Base-by-base conservation (phyloP, 768 basidiomycete species). In the Tylopilus rubrobrunneus region DNA sequence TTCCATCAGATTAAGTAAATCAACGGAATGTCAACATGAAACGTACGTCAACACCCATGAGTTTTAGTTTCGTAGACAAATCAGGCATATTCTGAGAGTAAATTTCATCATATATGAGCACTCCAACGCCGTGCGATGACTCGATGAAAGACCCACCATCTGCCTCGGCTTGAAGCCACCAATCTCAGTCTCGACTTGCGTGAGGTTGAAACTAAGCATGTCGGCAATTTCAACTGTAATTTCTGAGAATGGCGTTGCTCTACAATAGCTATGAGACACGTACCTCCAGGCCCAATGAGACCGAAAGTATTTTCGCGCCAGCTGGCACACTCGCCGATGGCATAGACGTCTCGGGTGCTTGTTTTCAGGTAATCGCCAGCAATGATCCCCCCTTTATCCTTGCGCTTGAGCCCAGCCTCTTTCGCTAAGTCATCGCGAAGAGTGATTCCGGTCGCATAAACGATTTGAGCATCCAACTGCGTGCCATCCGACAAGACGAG, bases 321-420 rank as follows among this genome's bases (percentile, higher is more conserved):
- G 45, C 74, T 76, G 1, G 86, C 86, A 62, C 88, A 90, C 66
- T 89, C 88, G 5, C 88, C 88, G 45, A 90, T 84, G 7, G 87
- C 87, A 57, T 80, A 89, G 7, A 88, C 78, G 48, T 82, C 79
- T 39, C 76, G 62, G 1, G 75, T 78, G 10, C 77, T 83, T 1
- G 86, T 88, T 61, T 73, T 66, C 45, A 89, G 68, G 48, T 72
- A 68, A 52, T 86, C 82, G 29, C 78, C 74, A 9, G 88, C 82
- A 5, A 76, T 62, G 56, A 89, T 75, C 0, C 87, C 87, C 7
- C 83, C 82, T 19, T 74, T 73, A 1, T 68, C 47, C 42, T 73
- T 65, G 49, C 78, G 78, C 46, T 73, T 59, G 56, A 90, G 78
- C 4, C 84, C 84, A 2, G 78, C 71, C 2, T 63, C 62, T 25